phyloP scores from a whole-genome alignment of 768 basidiomycete species.

The Hirschioporus abietinus region DNA sequence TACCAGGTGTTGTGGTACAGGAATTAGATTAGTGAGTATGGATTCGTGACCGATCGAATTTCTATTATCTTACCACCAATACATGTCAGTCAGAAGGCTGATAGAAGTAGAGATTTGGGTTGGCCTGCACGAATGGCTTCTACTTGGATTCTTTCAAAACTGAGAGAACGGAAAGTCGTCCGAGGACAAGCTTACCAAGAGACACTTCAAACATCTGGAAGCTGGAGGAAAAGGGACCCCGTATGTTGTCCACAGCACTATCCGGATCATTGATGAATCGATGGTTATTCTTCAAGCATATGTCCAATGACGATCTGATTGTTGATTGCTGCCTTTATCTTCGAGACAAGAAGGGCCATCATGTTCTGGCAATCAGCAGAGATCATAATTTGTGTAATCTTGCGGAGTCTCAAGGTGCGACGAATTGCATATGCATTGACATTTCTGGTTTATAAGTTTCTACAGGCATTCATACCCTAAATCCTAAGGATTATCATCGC shows the following conservation, averaged over 20 bases:
- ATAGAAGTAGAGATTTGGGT: constrained; percentile 30
- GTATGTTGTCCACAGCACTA: constrained; percentile 15
- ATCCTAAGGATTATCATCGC: constrained; percentile 13
- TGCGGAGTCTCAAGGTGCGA: constrained; percentile 41
- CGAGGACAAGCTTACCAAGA: constrained; percentile 60
- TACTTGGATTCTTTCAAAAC: constrained; percentile 58
- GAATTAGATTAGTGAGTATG: constrained; percentile 66
- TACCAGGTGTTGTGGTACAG: constrained; percentile 70
- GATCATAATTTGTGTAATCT: constrained; percentile 65
- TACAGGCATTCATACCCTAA: constrained; percentile 7
- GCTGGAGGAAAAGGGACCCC: constrained; percentile 49
- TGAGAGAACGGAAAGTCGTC: constrained; percentile 49
- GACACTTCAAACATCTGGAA: constrained; percentile 50
- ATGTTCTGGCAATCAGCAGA: constrained; percentile 58
- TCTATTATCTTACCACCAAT: constrained; percentile 3
- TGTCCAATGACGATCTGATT: constrained; percentile 62
- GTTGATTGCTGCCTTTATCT: constrained; percentile 74
- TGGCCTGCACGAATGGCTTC: constrained; percentile 70
- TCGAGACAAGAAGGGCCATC: constrained; percentile 29
- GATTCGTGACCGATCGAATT: constrained; percentile 6
- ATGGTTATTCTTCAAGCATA: constrained; percentile 12
- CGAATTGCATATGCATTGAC: not conserved
- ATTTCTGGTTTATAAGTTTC: not conserved
- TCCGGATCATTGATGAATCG: constrained; percentile 2
- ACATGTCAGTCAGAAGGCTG: constrained; percentile 33